Evolutionary conservation across 106 monocot genomes (phyloP), one percentile per base, ranked within the genome.

Genomic region (Acorus gramineus): DNA sequence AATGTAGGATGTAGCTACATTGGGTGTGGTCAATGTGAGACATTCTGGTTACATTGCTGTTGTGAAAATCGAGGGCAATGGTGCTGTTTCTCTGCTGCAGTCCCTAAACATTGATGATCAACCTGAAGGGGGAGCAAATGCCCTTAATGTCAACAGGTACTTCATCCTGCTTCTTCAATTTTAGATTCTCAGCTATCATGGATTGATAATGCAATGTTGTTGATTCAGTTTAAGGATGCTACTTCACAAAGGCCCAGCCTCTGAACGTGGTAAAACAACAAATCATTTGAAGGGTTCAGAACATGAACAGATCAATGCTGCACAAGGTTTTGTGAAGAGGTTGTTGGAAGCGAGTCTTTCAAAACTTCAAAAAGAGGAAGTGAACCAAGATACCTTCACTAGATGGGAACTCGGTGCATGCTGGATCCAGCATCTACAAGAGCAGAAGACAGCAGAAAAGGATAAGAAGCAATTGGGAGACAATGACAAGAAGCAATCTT

Each of bases 351-450:
- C 81, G 43, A 91, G 96, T 71, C 65, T 91, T 58, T 51, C 62
- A 53, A 77, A 74, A 66, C 87, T 98, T 56, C 79, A 88, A 75
- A 54, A 61, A 51, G 91, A 98, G 44, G 70, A 85, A 69, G 62
- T 46, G 52, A 66, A 73, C 14, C 28, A 60, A 46, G 81, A 70
- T 11, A 57, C 68, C n/a, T 89, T 91, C 59, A 73, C 83, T 61
- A 82, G 96, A 83, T 98, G 96, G 96, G 96, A 98, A 79, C 91
- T 98, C 60, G 96, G 96, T 50, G 96, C 96, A 5, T 98, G 96
- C 73, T 98, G 96, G 96, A 71, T 92, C 68, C 96, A 98, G 42
- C 96, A 98, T 76, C 79, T 98, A 60, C 91, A 98, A 63, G 96
- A 98, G 66, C 82, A 91, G 68, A 91, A 85, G 50, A 93, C 83